Conservation (phyloP, 176 grass and related monocot genomes). For the Phoenix dactylifera region DNA sequence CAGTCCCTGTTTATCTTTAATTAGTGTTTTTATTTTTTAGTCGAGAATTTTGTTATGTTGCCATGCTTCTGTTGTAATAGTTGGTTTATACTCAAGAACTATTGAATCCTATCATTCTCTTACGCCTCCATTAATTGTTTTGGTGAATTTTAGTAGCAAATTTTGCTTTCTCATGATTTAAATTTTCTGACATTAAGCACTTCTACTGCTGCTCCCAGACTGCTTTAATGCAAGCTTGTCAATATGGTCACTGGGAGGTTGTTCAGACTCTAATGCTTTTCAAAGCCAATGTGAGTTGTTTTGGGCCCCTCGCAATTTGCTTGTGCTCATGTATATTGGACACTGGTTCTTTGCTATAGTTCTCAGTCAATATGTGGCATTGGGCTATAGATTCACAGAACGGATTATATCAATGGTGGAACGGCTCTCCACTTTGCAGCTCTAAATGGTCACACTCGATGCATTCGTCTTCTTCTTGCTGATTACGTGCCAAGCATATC, state of each 20-base stretch:
- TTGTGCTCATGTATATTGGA: not conserved
- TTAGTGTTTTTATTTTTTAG: too few relatives aligned
- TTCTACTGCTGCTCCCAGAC: conserved; percentile 31
- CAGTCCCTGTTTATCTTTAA: too few relatives aligned
- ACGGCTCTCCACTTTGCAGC: conserved; percentile 83
- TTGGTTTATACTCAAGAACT: not conserved
- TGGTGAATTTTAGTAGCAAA: too few relatives aligned
- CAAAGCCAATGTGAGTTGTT: conserved; percentile 62
- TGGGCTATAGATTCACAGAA: conserved; percentile 60
- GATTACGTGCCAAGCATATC: conserved; percentile 70
- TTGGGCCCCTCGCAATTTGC: not conserved
- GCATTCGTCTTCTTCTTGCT: conserved; percentile 68
- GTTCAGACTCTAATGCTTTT: conserved; percentile 92
- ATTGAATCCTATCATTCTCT: too few relatives aligned
- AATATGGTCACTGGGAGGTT: conserved; percentile 95
- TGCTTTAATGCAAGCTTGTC: conserved; percentile 97
- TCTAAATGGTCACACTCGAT: conserved; percentile 70
- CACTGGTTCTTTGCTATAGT: not conserved
- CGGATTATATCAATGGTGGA: conserved; percentile 81
- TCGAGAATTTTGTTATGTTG: too few relatives aligned
- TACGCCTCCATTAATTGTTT: too few relatives aligned
- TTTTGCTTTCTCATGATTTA: too few relatives aligned
- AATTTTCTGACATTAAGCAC: too few relatives aligned
- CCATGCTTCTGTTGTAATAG: not conserved
- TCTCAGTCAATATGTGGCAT: not conserved